phyloP scores from a whole-genome alignment of 164 flowering plant species.

The Taxillus chinensis region DNA sequence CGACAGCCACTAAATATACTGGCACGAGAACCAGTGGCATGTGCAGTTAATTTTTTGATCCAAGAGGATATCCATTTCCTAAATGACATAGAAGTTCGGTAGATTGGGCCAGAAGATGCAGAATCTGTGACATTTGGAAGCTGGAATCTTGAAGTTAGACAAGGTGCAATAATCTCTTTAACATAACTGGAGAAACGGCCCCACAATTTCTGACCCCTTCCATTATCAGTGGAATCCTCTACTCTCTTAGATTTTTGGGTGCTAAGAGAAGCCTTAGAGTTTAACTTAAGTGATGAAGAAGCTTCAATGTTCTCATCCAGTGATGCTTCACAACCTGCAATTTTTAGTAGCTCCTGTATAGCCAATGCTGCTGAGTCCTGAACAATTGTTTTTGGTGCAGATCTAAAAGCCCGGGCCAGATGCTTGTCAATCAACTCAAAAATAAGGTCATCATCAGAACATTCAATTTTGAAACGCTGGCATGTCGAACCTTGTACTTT shows the following conservation, averaged over 20 bases:
- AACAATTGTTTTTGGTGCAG: constrained; percentile 87
- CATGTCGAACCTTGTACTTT: constrained; percentile 60
- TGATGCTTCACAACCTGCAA: constrained; percentile 96
- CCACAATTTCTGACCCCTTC: constrained; percentile 87
- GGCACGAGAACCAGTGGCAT: constrained; percentile 88
- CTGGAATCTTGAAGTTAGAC: constrained; percentile 88
- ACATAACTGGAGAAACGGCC: constrained; percentile 90
- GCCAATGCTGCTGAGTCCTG: constrained; percentile 99
- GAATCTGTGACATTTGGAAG: constrained; percentile 77
- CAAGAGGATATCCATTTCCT: constrained; percentile 87
- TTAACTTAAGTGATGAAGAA: constrained; percentile 21
- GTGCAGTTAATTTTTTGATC: constrained; percentile 74
- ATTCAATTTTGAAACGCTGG: constrained; percentile 84
- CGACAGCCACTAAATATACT: constrained; percentile 89
- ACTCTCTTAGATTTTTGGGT: constrained; percentile 12
- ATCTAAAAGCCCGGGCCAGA: constrained; percentile 91
- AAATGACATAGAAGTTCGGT: constrained; percentile 82
- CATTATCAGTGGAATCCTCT: constrained; percentile 23
- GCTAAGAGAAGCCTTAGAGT: constrained; percentile 25
- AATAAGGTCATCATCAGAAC: constrained; percentile 98
- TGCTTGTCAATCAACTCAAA: constrained; percentile 95
- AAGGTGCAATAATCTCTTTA: constrained; percentile 97
- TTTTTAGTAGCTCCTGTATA: constrained; percentile 89
- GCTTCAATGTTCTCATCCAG: constrained; percentile 53
- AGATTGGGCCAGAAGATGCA: constrained; percentile 62